phyloP scores from a whole-genome alignment of 1,139 yeast species.

The Hansenula sp. region DNA sequence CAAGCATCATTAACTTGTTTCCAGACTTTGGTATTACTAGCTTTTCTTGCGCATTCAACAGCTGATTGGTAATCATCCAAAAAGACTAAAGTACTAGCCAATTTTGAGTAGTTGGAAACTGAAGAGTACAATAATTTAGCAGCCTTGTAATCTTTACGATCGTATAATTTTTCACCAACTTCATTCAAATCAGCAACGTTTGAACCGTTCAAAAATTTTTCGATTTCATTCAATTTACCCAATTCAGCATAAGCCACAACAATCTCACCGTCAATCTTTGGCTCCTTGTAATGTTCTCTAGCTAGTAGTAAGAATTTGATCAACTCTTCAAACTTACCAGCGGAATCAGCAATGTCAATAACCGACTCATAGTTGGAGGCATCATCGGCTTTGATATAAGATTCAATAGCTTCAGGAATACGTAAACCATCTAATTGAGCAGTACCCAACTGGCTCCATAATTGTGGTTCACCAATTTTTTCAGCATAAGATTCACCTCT shows the following conservation, averaged over 20 bases:
- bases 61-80: constrained; percentile 93
- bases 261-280: constrained; percentile 87
- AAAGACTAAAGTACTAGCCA: constrained; percentile 93
- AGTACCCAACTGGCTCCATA: constrained; percentile 94
- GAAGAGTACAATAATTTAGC: constrained; percentile 85
- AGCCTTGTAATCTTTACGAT: constrained; percentile 81
- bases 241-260: constrained; percentile 83
- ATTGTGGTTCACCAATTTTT: constrained; percentile 76
- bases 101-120: constrained; percentile 89
- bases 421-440: constrained; percentile 95
- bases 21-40: constrained; percentile 93
- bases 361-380: constrained; percentile 89
- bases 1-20: constrained; percentile 97
- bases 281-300: constrained; percentile 88
- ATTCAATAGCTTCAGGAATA: constrained; percentile 85
- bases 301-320: constrained; percentile 89
- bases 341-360: constrained; percentile 92
- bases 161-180: constrained; percentile 90
- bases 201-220: constrained; percentile 76
- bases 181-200: constrained; percentile 91
- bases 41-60: constrained; percentile 98
- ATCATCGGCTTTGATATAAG: constrained; percentile 86
- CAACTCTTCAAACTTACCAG: constrained; percentile 94
- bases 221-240: constrained; percentile 75
- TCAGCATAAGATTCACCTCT: constrained; percentile 95